A percentile compares a stretch with the other conserved stretches of the same genome.
Conservation (phyloP, 2,329 filamentous ascomycete species). For the Ustulina deusta region DNA sequence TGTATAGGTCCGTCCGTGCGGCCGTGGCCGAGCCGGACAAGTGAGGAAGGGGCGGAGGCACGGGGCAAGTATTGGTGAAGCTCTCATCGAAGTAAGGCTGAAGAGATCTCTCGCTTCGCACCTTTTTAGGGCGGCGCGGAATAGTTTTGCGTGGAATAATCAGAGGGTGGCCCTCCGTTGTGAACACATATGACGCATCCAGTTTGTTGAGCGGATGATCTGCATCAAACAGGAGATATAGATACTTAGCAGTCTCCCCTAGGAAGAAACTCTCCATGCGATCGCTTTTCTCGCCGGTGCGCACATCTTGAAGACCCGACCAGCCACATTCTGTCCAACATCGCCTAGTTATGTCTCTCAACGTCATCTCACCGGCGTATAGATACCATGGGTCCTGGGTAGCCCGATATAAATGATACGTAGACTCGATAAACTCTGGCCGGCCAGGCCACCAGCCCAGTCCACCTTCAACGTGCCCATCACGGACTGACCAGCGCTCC, state of each 20-base stretch:
- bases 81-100: constrained; percentile 57
- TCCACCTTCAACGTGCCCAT: constrained; percentile 85
- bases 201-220: constrained; percentile 88
- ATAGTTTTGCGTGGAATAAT: constrained; percentile 74
- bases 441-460: constrained; percentile 95
- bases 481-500: constrained; percentile 90
- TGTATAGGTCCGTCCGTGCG: constrained; percentile 84
- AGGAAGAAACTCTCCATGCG: constrained; percentile 99
- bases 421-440: constrained; percentile 97
- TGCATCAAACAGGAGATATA: constrained; percentile 90
- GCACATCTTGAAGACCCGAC: constrained; percentile 87
- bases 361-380: constrained; percentile 94
- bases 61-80: constrained; percentile 74
- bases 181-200: constrained; percentile 91
- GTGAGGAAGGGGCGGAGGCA: constrained; percentile 67
- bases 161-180: constrained; percentile 93
- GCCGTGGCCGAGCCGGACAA: constrained; percentile 84
- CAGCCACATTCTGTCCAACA: constrained; percentile 94
- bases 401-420: constrained; percentile 93
- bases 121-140: constrained; percentile 44
- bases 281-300: constrained; percentile 86
- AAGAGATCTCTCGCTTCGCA: constrained; percentile 44
- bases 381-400: constrained; percentile 97
- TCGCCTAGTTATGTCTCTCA: constrained; percentile 86
- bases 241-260: constrained; percentile 94